Conservation (phyloP, 495 filamentous ascomycete species). For the Penicillium steckii region DNA sequence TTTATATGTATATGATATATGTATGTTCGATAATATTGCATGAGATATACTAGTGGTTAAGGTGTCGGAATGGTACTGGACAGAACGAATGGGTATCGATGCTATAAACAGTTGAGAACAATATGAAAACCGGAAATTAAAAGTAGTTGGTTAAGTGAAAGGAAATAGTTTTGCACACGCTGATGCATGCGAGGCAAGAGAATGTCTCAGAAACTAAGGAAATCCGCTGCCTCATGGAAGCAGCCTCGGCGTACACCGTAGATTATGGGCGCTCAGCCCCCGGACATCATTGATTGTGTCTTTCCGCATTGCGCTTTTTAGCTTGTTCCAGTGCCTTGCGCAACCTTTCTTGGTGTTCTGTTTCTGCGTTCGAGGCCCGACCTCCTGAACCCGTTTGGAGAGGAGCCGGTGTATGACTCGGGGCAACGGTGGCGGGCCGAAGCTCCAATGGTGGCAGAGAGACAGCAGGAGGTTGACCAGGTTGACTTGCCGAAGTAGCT, state of each 20-base stretch:
- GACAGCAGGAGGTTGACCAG: no score
- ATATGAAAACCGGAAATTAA: constrained; percentile 1
- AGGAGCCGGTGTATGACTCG: constrained; percentile 9
- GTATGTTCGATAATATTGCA: neutral
- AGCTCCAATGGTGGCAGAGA: constrained; percentile 7
- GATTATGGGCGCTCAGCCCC: no score
- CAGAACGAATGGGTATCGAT: constrained; percentile 2
- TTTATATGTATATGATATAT: neutral
- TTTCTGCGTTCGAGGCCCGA: constrained; percentile 23
- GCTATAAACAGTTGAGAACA: constrained; percentile 1
- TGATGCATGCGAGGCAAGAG: neutral
- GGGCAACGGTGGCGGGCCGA: constrained; percentile 8
- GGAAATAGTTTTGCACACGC: constrained; percentile 5
- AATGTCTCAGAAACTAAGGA: constrained; percentile 8
- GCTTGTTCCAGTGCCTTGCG: constrained; percentile 49
- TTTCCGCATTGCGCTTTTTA: constrained; percentile 49
- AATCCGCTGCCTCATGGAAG: constrained; percentile 24
- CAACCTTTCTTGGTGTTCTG: constrained; percentile 44
- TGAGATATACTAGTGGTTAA: neutral
- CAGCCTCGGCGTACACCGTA: neutral
- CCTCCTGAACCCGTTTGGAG: neutral
- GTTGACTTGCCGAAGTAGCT: neutral
- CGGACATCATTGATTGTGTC: constrained; percentile 21
- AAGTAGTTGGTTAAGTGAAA: neutral
- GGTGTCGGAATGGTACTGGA: neutral